Evolutionary conservation across 2,329 filamentous ascomycete genomes (phyloP).

Genomic region (Cytospora leucostoma): DNA sequence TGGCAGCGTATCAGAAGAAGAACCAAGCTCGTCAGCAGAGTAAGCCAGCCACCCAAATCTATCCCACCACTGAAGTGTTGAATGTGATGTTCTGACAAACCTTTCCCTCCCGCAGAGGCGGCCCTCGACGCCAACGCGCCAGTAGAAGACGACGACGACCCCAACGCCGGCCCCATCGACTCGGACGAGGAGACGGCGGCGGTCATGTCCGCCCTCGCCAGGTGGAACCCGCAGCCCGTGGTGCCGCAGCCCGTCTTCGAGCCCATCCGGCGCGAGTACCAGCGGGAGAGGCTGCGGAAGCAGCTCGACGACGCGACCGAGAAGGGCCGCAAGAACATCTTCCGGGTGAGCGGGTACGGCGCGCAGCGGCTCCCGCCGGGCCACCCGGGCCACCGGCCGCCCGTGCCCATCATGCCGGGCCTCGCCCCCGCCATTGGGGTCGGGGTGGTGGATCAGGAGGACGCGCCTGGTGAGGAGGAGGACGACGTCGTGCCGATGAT

Average conservation of each 20-base stretch:
- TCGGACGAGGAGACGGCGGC: constrained; percentile 91
- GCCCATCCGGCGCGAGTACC: constrained; percentile 64
- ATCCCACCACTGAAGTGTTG: not conserved
- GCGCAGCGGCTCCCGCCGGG: constrained; percentile 55
- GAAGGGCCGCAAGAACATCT: constrained; percentile 65
- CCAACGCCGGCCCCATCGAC: constrained; percentile 79
- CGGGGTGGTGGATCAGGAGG: constrained; percentile 47
- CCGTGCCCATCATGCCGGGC: constrained; percentile 32
- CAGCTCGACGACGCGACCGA: constrained; percentile 68
- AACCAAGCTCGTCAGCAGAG: constrained; percentile 98
- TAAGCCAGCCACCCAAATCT: constrained; percentile 49
- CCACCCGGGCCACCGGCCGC: constrained; percentile 42
- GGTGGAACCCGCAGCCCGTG: constrained; percentile 77
- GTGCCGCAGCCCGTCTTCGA: constrained; percentile 64
- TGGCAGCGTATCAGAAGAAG: constrained; percentile 91
- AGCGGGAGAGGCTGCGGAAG: constrained; percentile 63
- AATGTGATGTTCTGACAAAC: not conserved
- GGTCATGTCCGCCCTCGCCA: constrained; percentile 79
- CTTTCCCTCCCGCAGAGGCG: constrained; percentile 62
- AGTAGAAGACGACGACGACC: constrained; percentile 81
- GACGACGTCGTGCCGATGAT: constrained; percentile 33
- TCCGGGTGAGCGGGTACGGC: constrained; percentile 59
- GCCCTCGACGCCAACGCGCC: constrained; percentile 93
- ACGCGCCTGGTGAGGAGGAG: constrained; percentile 61
- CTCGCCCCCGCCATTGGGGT: too few species aligned